A percentile compares a stretch with the other conserved stretches of the same genome.
Conservation (phyloP, 202 grass and related monocot species). For the Hordeum pubiflorum region DNA sequence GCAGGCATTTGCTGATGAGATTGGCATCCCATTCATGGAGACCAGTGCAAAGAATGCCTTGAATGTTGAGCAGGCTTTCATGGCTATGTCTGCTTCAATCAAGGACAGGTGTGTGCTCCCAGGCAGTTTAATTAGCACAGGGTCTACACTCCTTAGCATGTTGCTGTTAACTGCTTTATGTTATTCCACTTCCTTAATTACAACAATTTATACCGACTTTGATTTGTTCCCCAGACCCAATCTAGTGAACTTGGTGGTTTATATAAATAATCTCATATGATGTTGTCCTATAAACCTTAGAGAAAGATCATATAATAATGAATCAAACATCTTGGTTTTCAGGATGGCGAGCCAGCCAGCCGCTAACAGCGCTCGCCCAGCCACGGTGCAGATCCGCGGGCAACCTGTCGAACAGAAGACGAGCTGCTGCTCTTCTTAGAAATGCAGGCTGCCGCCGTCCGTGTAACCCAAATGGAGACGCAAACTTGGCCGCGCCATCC, state of each 20-base stretch:
- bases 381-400: slow-evolving; percentile 58
- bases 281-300: not conserved
- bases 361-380: slow-evolving; percentile 36
- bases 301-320: not conserved
- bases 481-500: not conserved
- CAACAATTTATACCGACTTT: too few species aligned
- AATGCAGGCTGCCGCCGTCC: not conserved
- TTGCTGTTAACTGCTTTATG: not conserved
- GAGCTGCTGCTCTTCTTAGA: slow-evolving; percentile 62
- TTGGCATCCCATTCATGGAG: slow-evolving; percentile 91
- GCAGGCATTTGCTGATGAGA: slow-evolving; percentile 81
- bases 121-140: not conserved
- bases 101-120: slow-evolving; percentile 40
- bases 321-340: not conserved
- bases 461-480: not conserved
- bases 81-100: slow-evolving; percentile 72
- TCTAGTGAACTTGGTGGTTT: too few species aligned
- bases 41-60: slow-evolving; percentile 82
- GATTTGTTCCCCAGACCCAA: too few species aligned
- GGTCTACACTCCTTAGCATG: not conserved
- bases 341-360: slow-evolving; percentile 87
- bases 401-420: slow-evolving; percentile 67
- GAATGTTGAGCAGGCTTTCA: slow-evolving; percentile 79
- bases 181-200: not conserved
- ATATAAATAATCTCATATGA: too few species aligned